Evolutionary conservation across 208 protist genomes (phyloP).

Genomic region (Lotmaria passim): DNA sequence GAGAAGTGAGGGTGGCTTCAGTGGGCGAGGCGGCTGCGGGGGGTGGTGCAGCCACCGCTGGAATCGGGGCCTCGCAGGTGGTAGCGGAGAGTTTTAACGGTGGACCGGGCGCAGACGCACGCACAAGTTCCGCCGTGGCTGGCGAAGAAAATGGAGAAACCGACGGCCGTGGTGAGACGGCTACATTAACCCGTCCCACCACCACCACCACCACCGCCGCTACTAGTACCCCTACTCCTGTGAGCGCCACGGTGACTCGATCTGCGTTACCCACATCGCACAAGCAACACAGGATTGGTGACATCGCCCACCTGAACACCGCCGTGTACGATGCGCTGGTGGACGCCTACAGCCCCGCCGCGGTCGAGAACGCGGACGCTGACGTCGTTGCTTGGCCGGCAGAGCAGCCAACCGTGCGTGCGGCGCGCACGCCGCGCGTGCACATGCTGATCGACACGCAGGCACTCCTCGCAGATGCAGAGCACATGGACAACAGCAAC

Average conservation of each 20-base stretch:
- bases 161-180: no score
- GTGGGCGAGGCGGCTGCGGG: neutral
- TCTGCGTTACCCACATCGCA: no score
- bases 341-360: neutral
- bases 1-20: neutral
- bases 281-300: conserved; percentile 1
- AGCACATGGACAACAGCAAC: neutral
- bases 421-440: neutral
- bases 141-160: no score
- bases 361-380: neutral
- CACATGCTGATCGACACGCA: conserved; percentile 24
- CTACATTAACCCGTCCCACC: no score
- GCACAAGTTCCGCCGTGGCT: no score
- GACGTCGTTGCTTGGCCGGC: neutral
- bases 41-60: no score
- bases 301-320: conserved; percentile 30
- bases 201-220: no score
- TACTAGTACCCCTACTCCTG: no score
- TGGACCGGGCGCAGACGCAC: no score
- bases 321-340: conserved; percentile 32
- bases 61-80: no score
- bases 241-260: neutral
- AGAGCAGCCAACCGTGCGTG: neutral
- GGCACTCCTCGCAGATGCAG: conserved; percentile 25
- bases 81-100: no score